Evolutionary conservation across 208 protist species (phyloP).

Genomic region (Naegleria fowleri): DNA sequence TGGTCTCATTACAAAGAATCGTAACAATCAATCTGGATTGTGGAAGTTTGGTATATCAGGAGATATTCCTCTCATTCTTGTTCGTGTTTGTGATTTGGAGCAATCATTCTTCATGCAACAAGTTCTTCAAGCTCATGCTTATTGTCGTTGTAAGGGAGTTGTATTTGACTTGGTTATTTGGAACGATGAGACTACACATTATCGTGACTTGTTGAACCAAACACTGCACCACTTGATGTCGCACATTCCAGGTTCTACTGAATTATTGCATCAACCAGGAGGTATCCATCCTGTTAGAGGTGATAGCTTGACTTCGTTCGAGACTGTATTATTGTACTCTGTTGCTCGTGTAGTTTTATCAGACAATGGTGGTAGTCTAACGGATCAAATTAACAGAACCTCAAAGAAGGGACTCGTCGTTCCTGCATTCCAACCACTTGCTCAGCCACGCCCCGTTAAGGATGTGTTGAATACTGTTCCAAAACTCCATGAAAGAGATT

Average conservation of each 20-base stretch:
- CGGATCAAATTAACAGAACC: slow-evolving; percentile 17
- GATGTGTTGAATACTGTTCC: neutral
- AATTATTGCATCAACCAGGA: neutral
- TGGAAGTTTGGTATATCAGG: slow-evolving; percentile 25
- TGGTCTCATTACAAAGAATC: slow-evolving; percentile 19
- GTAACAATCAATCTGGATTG: slow-evolving; percentile 8
- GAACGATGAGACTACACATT: slow-evolving; percentile 11
- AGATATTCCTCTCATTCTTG: slow-evolving; percentile 3
- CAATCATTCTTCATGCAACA: neutral
- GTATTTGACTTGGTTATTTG: slow-evolving; percentile 22
- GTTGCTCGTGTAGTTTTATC: slow-evolving; percentile 6
- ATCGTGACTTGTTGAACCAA: neutral
- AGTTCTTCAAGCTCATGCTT: slow-evolving; percentile 21
- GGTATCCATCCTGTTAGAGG: slow-evolving; percentile 13
- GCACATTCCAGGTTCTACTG: neutral
- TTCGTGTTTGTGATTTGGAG: slow-evolving; percentile 5
- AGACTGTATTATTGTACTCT: slow-evolving; percentile 12
- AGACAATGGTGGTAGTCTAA: slow-evolving; percentile 20
- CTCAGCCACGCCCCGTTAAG: neutral
- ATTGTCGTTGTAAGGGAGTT: neutral
- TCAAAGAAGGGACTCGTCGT: neutral
- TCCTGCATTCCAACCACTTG: neutral
- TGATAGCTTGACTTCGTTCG: neutral
- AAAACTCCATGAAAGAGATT: neutral
- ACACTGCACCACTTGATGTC: neutral